Percentiles rank a stretch among this genome's conserved stretches.
Conservation (phyloP, 768 basidiomycete species). For the Calvatia gigantea region DNA sequence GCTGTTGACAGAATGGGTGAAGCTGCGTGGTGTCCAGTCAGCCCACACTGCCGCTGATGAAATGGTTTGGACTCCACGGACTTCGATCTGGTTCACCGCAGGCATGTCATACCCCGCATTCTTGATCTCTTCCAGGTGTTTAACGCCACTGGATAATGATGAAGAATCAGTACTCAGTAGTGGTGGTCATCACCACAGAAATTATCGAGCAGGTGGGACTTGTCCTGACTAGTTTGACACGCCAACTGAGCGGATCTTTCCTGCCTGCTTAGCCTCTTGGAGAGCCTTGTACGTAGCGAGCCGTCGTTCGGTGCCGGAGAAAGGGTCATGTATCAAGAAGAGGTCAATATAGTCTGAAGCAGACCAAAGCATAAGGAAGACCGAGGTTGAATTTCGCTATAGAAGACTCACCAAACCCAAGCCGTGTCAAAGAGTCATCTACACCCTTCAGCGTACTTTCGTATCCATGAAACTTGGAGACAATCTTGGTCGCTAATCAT, state of each 20-base stretch:
- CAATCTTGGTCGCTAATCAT: conserved; percentile 60
- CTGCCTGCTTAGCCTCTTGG: conserved; percentile 53
- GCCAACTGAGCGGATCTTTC: conserved; percentile 71
- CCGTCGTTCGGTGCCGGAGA: conserved; percentile 58
- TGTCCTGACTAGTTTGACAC: conserved; percentile 76
- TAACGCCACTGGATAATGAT: conserved; percentile 43
- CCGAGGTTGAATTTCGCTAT: too few relatives aligned
- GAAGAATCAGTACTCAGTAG: background rate
- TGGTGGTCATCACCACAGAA: background rate
- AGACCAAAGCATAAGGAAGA: background rate
- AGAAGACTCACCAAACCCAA: conserved; percentile 60
- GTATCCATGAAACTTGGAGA: conserved; percentile 57
- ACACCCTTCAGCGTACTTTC: conserved; percentile 55
- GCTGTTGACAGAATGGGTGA: conserved; percentile 82
- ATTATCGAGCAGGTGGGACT: background rate
- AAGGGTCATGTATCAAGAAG: conserved; percentile 74
- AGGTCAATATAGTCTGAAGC: conserved; percentile 31
- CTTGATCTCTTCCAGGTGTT: conserved; percentile 74
- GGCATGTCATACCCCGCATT: conserved; percentile 61
- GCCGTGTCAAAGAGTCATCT: conserved; percentile 54
- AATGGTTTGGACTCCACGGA: conserved; percentile 15
- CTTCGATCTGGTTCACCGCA: conserved; percentile 82
- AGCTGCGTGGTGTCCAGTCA: conserved; percentile 49
- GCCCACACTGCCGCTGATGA: too few relatives aligned
- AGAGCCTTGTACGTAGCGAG: conserved; percentile 73